Percentiles rank a stretch among this genome's conserved stretches.
phyloP scores from a whole-genome alignment of 495 filamentous ascomycete genomes.

The Neurospora tetraspora region DNA sequence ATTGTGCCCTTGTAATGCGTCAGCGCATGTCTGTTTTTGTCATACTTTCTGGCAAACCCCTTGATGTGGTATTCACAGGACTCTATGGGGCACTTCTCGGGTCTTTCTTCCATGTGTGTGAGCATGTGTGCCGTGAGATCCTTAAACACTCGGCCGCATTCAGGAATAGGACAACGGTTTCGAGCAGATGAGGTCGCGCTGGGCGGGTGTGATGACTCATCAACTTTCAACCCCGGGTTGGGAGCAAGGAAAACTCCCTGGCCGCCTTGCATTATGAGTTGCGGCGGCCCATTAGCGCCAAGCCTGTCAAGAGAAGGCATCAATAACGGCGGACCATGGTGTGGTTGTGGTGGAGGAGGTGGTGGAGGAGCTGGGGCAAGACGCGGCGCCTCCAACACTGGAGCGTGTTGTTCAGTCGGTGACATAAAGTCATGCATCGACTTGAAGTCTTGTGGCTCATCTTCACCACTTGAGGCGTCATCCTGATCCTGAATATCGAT shows the following conservation, averaged over 20 bases:
- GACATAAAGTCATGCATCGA: conserved; percentile 29
- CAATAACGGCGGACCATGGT: conserved; percentile 14
- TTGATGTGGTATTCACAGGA: conserved; percentile 93
- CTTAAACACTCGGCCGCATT: conserved; percentile 87
- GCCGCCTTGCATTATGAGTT: conserved; percentile 15
- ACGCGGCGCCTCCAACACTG: conserved; percentile 29
- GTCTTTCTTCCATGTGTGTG: conserved; percentile 86
- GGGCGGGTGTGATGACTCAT: conserved; percentile 50
- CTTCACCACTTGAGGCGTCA: conserved; percentile 36
- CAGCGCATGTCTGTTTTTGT: conserved; percentile 96
- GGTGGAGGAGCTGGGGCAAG: conserved; percentile 36
- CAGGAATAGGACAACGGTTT: conserved; percentile 64
- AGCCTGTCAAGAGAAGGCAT: conserved; percentile 19
- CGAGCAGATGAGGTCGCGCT: conserved; percentile 25
- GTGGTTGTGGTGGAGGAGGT: conserved; percentile 41
- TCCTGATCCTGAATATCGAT: conserved; percentile 38
- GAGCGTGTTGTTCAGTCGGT: conserved; percentile 27
- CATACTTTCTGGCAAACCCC: conserved; percentile 95
- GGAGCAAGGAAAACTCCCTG: conserved; percentile 33
- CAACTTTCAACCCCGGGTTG: conserved; percentile 29
- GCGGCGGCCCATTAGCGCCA: conserved; percentile 9
- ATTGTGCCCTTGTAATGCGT: conserved; percentile 99
- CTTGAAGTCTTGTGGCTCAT: conserved; percentile 32
- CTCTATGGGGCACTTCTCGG: conserved; percentile 92
- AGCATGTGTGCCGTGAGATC: conserved; percentile 94